phyloP scores from a whole-genome alignment of 345 rosid species.

The Excoecaria cochinchinensis region DNA sequence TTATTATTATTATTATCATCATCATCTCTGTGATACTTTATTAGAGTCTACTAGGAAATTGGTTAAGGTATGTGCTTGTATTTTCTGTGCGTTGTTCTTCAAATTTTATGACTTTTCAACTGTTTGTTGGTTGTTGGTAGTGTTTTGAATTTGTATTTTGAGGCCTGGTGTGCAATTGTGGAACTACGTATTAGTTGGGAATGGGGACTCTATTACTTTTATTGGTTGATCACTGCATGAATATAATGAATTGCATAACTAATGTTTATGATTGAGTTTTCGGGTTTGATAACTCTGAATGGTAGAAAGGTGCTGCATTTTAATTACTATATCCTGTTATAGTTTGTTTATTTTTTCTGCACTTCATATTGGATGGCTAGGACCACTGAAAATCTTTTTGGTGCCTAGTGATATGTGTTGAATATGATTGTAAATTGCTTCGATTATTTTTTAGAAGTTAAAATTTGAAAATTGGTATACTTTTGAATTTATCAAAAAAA shows the following conservation, averaged over 20 bases:
- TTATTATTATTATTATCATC: too few species aligned
- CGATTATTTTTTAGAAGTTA: neutral
- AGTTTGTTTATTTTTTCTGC: neutral
- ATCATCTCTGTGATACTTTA: too few species aligned
- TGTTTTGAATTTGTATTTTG: neutral
- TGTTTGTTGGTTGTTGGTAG: neutral
- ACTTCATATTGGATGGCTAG: neutral
- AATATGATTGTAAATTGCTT: neutral
- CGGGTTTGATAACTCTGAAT: neutral
- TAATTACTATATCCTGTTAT: neutral
- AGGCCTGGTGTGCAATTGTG: neutral
- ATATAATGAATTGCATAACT: neutral
- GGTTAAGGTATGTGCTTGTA: constrained; percentile 54
- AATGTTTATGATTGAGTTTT: neutral
- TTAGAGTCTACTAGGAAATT: constrained; percentile 73
- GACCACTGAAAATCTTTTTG: neutral
- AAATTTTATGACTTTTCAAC: neutral
- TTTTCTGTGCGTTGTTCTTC: neutral
- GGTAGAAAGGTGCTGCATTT: neutral
- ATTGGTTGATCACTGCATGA: neutral
- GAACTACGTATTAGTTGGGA: neutral
- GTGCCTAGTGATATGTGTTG: neutral
- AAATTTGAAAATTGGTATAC: neutral
- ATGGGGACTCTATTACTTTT: neutral
- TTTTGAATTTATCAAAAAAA: neutral